Evolutionary conservation across 352 stramenopile species (phyloP).

Genomic region (Halophytophthora polymorphica): DNA sequence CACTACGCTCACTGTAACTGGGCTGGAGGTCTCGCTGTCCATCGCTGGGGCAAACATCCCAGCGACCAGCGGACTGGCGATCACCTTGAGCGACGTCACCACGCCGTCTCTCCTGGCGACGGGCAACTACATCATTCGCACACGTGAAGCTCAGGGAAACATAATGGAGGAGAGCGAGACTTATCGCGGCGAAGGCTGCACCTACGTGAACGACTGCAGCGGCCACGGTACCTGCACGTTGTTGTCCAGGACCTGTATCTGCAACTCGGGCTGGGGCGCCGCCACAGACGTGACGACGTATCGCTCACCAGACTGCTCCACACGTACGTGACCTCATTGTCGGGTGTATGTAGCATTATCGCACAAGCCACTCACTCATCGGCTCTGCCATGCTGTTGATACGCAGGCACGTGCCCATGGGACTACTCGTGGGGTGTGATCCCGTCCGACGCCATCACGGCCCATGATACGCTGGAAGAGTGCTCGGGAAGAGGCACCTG

Average conservation of each 20-base stretch:
- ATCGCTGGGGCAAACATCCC: conserved; percentile 31
- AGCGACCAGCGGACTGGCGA: conserved; percentile 22
- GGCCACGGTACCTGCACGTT: conserved; percentile 76
- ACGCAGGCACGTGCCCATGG: conserved; percentile 51
- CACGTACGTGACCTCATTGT: conserved; percentile 41
- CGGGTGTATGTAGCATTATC: not conserved
- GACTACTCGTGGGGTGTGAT: conserved; percentile 55
- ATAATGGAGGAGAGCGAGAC: conserved; percentile 54
- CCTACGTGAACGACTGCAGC: conserved; percentile 80
- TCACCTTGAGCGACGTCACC: conserved; percentile 47
- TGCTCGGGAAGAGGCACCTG: conserved; percentile 89
- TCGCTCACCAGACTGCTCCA: conserved; percentile 77
- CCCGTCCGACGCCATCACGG: conserved; percentile 29
- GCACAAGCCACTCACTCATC: not conserved
- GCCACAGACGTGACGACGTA: conserved; percentile 70
- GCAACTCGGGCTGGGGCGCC: conserved; percentile 52
- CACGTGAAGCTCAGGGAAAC: conserved; percentile 31
- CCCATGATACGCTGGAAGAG: conserved; percentile 56
- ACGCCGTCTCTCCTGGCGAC: conserved; percentile 39
- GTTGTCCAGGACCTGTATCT: conserved; percentile 62
- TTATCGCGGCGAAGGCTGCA: conserved; percentile 58
- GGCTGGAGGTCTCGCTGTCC: conserved; percentile 27
- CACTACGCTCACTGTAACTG: conserved; percentile 24
- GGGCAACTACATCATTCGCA: conserved; percentile 54
- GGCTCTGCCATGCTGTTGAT: conserved; percentile 1